Evolutionary conservation across 208 protist species (phyloP).

Genomic region (Lotmaria passim): DNA sequence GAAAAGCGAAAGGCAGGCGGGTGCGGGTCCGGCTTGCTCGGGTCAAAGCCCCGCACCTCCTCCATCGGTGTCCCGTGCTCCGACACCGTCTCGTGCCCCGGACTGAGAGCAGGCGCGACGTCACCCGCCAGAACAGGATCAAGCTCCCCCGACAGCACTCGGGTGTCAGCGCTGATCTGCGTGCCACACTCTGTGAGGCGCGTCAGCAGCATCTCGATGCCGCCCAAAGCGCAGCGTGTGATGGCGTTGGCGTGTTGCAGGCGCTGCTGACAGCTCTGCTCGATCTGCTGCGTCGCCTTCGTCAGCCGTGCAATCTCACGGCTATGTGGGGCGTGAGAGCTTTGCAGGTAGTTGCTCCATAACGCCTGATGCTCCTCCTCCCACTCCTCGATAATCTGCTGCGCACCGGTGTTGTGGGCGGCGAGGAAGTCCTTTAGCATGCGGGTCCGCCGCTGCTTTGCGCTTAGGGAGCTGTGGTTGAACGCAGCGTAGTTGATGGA

Average conservation of each 20-base stretch:
- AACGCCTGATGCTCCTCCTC: slow-evolving; percentile 28
- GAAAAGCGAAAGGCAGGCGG: slow-evolving; percentile 21
- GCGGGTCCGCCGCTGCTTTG: slow-evolving; percentile 28
- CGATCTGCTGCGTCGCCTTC: slow-evolving; percentile 17
- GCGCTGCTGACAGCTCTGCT: slow-evolving; percentile 30
- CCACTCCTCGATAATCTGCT: slow-evolving; percentile 28
- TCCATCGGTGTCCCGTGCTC: slow-evolving; percentile 8
- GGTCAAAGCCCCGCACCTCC: slow-evolving; percentile 30
- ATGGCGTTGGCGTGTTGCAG: slow-evolving; percentile 36
- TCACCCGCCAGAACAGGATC: slow-evolving; percentile 14
- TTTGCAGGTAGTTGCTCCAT: slow-evolving; percentile 36
- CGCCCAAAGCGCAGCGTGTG: slow-evolving; percentile 30
- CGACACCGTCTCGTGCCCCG: too few relatives aligned
- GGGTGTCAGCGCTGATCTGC: slow-evolving; percentile 26
- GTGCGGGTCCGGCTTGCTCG: slow-evolving; percentile 22
- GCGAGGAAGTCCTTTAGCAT: slow-evolving; percentile 42
- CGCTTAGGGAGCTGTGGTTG: slow-evolving; percentile 16
- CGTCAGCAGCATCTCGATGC: slow-evolving; percentile 38
- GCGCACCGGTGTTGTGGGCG: slow-evolving; percentile 32
- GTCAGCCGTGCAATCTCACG: slow-evolving; percentile 42
- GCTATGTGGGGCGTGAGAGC: slow-evolving; percentile 45
- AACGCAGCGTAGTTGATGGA: slow-evolving; percentile 45
- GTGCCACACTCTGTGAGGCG: slow-evolving; percentile 33
- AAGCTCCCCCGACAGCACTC: slow-evolving; percentile 30
- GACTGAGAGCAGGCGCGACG: too few relatives aligned